These are phyloP conservation scores for Pholiota conissans DNA, from an alignment of 768 basidiomycete species.

Conservation along the genomic window DNA sequence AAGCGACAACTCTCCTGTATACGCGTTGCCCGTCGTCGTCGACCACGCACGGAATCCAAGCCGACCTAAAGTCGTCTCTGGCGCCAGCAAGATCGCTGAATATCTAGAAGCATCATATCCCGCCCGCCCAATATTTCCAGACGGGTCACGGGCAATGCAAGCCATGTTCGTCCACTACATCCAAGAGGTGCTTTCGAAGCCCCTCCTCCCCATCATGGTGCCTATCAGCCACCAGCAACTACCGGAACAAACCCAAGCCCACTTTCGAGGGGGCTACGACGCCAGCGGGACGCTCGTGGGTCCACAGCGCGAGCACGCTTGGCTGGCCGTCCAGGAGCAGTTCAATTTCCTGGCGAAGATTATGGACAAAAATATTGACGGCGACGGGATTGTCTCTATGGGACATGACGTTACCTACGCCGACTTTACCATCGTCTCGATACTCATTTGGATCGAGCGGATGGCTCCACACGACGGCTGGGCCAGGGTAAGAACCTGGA, in stretches of 20 bases:
- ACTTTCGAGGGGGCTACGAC: constrained; percentile 37
- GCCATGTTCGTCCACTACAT: constrained; percentile 70
- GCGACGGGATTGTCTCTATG: constrained; percentile 63
- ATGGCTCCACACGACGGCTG: constrained; percentile 76
- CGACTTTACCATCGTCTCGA: constrained; percentile 72
- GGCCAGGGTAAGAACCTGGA: constrained; percentile 68
- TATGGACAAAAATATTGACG: constrained; percentile 71
- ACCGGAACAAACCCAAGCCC: constrained; percentile 51
- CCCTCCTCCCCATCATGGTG: constrained; percentile 68
- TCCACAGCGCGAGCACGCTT: constrained; percentile 60
- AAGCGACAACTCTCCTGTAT: constrained; percentile 60
- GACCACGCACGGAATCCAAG: constrained; percentile 51
- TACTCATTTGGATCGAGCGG: constrained; percentile 73
- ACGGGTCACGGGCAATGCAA: constrained; percentile 68
- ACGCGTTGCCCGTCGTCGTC: constrained; percentile 69
- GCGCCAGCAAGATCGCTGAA: constrained; percentile 63
- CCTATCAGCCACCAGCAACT: constrained; percentile 66
- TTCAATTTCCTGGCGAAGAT: constrained; percentile 65
- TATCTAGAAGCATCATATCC: constrained; percentile 72
- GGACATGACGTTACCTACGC: constrained; percentile 69
- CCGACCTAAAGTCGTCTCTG: constrained; percentile 54
- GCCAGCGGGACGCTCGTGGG: constrained; percentile 26
- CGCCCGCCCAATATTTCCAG: constrained; percentile 69
- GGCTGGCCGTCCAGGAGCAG: constrained; percentile 63
- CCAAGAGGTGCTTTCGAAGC: constrained; percentile 63